Evolutionary conservation across 2,329 filamentous ascomycete genomes (phyloP), one percentile per base, ranked within the genome.

Genomic region (Ceratocystis variospora): DNA sequence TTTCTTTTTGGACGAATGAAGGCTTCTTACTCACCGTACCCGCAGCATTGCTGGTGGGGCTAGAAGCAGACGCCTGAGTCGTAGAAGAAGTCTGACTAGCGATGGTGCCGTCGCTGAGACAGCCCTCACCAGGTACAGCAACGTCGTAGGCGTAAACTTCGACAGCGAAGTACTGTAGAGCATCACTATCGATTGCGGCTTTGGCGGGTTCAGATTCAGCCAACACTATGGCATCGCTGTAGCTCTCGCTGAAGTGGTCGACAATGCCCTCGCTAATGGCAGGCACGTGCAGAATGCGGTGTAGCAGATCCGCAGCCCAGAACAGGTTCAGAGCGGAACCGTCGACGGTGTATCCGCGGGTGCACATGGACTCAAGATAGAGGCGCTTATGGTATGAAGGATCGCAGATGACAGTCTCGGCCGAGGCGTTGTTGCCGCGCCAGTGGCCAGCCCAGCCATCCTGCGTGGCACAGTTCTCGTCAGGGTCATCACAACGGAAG

Each of bases 401-500:
- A 4, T 80, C 79, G 74, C 86, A 89, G 73, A 89, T 88, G 69
- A 88, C 86, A 1, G 86, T 89, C 74, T 89, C 85, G 0, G 78
- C 74, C 2, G 84, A 84, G 1, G 80, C 85, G 68, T 88, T 88
- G 31, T 73, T 71, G 55, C 86, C 86, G 65, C 87, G 82, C 82
- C 82, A 87, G 76, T 89, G 86, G 44, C 86, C 86, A 59, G 78
- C 86, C 80, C 81, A 88, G 63, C 77, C 72, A 31, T 79, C 77
- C 71, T 78, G 79, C 10, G 72, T 79, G 5, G 69, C 75, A 70
- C 86, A 89, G 75, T 88, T 88, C 22, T 78, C 75, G 70, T 89
- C 87, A 0, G 83, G 80, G 69, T 89, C 83, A 68, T 89, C 87
- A 70, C 87, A 88, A 22, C 86, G 82, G 77, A 88, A 88, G 19